Evolutionary conservation across 2,329 filamentous ascomycete genomes (phyloP), one percentile per base, ranked within the genome.

Genomic region (Aspergillus fumigatiaffinis): DNA sequence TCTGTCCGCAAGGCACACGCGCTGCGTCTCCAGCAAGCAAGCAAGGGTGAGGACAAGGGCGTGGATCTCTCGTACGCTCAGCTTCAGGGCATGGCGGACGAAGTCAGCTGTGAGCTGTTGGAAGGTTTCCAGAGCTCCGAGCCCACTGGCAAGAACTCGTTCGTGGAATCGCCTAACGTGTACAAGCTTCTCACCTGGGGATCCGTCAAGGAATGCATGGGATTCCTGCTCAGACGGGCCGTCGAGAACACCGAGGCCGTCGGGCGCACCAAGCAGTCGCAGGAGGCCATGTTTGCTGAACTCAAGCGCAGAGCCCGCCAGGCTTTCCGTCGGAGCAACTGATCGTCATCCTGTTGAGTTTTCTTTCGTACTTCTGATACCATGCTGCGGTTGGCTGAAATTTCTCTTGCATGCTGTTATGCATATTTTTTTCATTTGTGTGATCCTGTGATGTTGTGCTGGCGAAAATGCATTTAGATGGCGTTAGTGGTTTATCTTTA

Each of bases 21-120:
- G 26, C 65, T 79, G 32, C 75, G 76, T 32, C 66, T 70, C 52
- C 63, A 74, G 14, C 79, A 85, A 52, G 78, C 80, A 21, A 71
- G 72, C n/a, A 63, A 71, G 3, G 80, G 80, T 41, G 71, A 77
- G 62, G 52, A 63, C 50, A 68, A 71, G 50, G 69, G 73, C 42
- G 72, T 77, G 50, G 76, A 81, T 14, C 74, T 85, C 2, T 76
- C 77, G 38, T 92, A 91, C 72, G 89, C 89, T 2, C 92, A 97
- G 76, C 83, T 97, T 1, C 89, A 93, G 78, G 92, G 93, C 10
- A 97, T 97, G 93, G 93, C 93, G 1, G 93, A 97, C 66, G 92
- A 97, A 71, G 86, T 97, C 53, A 91, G 88, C 56, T 82, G 82
- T 63, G 78, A 80, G 41, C 71, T 87, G 1, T 74, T 86, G 17